phyloP scores from a whole-genome alignment of 1,284 basidiomycete genomes.

The Austroboletus novae-zelandiae region DNA sequence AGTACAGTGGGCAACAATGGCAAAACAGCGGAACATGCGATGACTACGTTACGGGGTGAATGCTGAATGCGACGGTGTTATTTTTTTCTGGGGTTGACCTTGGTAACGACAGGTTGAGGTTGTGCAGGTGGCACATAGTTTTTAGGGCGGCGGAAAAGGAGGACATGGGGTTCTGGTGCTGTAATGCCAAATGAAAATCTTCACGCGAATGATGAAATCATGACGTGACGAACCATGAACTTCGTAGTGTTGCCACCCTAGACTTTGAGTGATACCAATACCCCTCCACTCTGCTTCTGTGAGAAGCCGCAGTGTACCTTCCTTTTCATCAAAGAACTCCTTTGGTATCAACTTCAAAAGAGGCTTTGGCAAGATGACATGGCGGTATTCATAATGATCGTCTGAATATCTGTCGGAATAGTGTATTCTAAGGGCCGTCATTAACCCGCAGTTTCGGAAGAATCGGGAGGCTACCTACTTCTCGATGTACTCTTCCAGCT shows the following conservation, averaged over 20 bases:
- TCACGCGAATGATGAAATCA: neutral
- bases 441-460: constrained; percentile 10
- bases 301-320: constrained; percentile 81
- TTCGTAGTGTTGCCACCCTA: constrained; percentile 98
- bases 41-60: constrained; percentile 14
- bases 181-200: constrained; percentile 11
- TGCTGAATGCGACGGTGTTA: constrained; percentile 12
- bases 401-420: constrained; percentile 85
- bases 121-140: constrained; percentile 55
- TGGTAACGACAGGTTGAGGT: constrained; percentile 30
- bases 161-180: constrained; percentile 87
- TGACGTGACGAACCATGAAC: constrained; percentile 73
- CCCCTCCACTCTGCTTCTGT: constrained; percentile 91
- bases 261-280: constrained; percentile 92
- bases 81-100: constrained; percentile 40
- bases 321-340: constrained; percentile 73
- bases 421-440: constrained; percentile 56
- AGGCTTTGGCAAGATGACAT: constrained; percentile 89
- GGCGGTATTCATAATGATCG: constrained; percentile 84
- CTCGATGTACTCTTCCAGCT: constrained; percentile 67
- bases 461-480: constrained; percentile 42
- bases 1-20: constrained; percentile 22
- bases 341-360: constrained; percentile 88
- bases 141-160: constrained; percentile 74
- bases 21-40: constrained; percentile 25